A percentile compares a stretch with the other conserved stretches of the same genome.
phyloP scores from a whole-genome alignment of 2,329 filamentous ascomycete species.

The Claviceps monticola region DNA sequence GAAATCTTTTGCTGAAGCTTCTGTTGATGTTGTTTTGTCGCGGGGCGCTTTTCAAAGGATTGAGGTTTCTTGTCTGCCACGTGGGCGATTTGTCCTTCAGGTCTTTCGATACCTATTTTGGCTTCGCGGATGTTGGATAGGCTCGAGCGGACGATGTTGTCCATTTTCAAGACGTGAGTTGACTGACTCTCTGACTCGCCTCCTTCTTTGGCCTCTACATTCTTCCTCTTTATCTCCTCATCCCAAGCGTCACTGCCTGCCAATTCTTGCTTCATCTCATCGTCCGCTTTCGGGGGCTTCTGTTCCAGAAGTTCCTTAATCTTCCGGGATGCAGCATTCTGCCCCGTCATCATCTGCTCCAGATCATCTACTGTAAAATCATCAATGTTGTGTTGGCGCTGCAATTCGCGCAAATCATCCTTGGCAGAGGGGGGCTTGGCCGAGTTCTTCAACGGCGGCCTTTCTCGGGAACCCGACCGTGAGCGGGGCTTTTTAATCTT shows the following conservation, averaged over 20 bases:
- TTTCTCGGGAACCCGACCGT: slow-evolving; percentile 28
- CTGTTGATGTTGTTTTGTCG: background rate
- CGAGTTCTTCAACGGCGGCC: slow-evolving; percentile 37
- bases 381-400: slow-evolving; percentile 38
- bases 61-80: slow-evolving; percentile 15
- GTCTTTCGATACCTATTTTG: slow-evolving; percentile 43
- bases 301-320: slow-evolving; percentile 14
- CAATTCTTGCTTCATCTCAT: background rate
- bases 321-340: slow-evolving; percentile 15
- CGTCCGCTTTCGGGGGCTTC: slow-evolving; percentile 11
- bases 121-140: slow-evolving; percentile 38
- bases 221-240: slow-evolving; percentile 8
- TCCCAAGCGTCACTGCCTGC: background rate
- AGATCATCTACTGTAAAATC: slow-evolving; percentile 47
- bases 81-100: slow-evolving; percentile 37
- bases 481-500: slow-evolving; percentile 15
- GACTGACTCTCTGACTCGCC: slow-evolving; percentile 25
- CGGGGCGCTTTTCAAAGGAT: background rate
- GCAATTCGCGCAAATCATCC: slow-evolving; percentile 41
- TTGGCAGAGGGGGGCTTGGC: slow-evolving; percentile 38
- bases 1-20: background rate
- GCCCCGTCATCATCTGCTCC: slow-evolving; percentile 33
- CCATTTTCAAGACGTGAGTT: slow-evolving; percentile 35
- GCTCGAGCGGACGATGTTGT: slow-evolving; percentile 35
- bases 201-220: background rate